Evolutionary conservation across 495 filamentous ascomycete species (phyloP).

Genomic region (Hypoxylon trugodes): DNA sequence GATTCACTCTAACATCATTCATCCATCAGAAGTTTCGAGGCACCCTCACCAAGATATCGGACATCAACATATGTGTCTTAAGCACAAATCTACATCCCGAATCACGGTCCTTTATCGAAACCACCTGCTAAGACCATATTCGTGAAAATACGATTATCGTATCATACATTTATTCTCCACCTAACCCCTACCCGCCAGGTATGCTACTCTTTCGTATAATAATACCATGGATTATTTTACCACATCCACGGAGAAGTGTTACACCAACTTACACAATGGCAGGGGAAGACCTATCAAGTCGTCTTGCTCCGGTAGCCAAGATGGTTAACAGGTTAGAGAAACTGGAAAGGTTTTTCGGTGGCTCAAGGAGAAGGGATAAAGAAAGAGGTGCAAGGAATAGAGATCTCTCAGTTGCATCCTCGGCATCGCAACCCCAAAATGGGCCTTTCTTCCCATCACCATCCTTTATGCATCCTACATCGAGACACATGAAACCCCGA

Average conservation of each 20-base stretch:
- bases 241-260: too few relatives aligned
- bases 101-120: conserved; percentile 1
- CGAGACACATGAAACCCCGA: conserved; percentile 55
- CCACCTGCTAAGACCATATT: background rate
- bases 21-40: background rate
- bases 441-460: conserved; percentile 52
- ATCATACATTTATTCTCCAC: background rate
- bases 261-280: conserved; percentile 9
- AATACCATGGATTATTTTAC: background rate
- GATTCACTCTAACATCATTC: background rate
- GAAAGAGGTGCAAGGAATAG: conserved; percentile 19
- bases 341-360: conserved; percentile 42
- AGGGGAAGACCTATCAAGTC: background rate
- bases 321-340: conserved; percentile 42
- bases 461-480: conserved; percentile 57
- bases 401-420: conserved; percentile 7
- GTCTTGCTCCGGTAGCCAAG: background rate
- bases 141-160: background rate
- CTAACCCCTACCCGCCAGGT: background rate
- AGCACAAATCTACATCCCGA: background rate
- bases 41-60: background rate
- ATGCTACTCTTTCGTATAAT: background rate
- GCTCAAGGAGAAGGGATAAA: conserved; percentile 34
- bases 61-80: background rate
- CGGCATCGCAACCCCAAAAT: conserved; percentile 8